Evolutionary conservation across 192 early-diverging fungal genomes (phyloP).

Genomic region (Glomus cerebriforme): DNA sequence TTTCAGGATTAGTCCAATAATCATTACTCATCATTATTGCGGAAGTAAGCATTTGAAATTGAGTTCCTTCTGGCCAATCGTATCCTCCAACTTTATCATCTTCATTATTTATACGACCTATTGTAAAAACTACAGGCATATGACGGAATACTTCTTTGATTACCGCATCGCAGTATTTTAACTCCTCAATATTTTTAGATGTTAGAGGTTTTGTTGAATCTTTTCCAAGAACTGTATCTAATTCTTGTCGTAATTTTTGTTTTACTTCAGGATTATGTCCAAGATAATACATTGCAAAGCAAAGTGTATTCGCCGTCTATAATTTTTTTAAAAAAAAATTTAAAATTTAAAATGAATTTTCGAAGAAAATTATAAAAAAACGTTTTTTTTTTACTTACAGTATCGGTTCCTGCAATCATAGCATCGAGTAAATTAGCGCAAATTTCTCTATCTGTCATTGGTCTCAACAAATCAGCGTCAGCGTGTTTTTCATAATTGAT

Average conservation of each 20-base stretch:
- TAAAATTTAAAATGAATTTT: no score
- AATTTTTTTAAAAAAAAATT: background rate
- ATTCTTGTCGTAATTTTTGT: background rate
- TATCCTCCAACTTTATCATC: constrained; percentile 4
- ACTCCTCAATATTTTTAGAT: background rate
- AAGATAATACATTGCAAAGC: constrained; percentile 11
- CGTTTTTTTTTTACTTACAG: background rate
- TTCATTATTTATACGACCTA: background rate
- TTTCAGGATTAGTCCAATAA: background rate
- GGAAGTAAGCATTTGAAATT: background rate
- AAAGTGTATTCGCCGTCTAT: constrained; percentile 3
- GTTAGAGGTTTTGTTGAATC: background rate
- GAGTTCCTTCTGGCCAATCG: background rate
- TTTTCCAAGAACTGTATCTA: background rate
- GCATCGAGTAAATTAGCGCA: constrained; percentile 9
- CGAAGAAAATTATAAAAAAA: no score
- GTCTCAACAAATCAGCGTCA: background rate
- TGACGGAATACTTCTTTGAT: constrained; percentile 1
- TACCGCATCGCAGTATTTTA: constrained; percentile 10
- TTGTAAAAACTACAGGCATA: background rate
- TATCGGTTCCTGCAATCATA: constrained; percentile 1
- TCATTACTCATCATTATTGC: background rate
- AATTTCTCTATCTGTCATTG: constrained; percentile 21
- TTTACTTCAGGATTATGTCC: background rate
- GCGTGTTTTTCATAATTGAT: background rate